phyloP scores from a whole-genome alignment of 495 filamentous ascomycete genomes.

The Echria macrotheca region DNA sequence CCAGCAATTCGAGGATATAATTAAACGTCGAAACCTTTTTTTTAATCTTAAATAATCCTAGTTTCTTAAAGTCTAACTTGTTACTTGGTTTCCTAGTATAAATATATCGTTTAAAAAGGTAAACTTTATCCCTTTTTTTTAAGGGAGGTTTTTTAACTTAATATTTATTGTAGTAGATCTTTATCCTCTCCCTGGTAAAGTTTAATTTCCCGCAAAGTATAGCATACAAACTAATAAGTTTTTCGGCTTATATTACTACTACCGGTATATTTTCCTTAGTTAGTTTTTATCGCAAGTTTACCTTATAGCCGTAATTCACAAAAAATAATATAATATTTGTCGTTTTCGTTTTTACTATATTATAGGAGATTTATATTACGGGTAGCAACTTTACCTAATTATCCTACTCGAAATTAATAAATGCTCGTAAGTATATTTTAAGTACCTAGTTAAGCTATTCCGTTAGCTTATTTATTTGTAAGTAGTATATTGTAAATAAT shows the following conservation, averaged over 20 bases:
- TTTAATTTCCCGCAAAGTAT: not conserved
- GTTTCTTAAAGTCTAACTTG: not conserved
- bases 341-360: not conserved
- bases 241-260: not conserved
- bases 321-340: not conserved
- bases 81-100: not conserved
- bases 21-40: not conserved
- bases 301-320: not conserved
- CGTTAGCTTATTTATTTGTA: not conserved
- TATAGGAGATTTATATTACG: not conserved
- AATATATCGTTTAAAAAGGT: not conserved
- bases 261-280: not conserved
- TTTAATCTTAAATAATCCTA: not conserved
- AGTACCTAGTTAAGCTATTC: conserved; percentile 1
- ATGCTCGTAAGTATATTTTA: not conserved
- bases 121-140: not conserved
- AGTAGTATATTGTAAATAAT: not conserved
- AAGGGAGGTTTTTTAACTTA: not conserved
- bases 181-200: not conserved
- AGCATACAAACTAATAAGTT: not conserved
- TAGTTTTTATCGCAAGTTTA: not conserved
- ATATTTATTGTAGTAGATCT: not conserved
- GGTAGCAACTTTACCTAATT: conserved; percentile 1
- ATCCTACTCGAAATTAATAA: conserved; percentile 5
- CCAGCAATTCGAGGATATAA: not conserved